Conservation (phyloP, 1,284 basidiomycete genomes). For the Pterulicium gracile region DNA sequence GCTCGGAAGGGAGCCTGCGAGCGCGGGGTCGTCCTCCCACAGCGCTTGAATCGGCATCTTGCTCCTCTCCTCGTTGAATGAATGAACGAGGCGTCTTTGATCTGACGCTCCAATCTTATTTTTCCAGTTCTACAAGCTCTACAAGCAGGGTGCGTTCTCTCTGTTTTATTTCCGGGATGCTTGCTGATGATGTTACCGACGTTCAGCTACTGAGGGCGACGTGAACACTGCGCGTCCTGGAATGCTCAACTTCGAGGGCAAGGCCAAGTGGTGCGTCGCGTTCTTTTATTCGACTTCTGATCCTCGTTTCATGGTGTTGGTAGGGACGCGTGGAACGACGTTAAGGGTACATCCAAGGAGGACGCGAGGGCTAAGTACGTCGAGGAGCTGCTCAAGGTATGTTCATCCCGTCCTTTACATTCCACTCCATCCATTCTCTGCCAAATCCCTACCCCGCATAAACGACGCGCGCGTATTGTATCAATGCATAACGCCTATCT, state of each 20-base stretch:
- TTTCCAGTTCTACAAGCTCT: constrained; percentile 81
- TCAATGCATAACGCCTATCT: too few species aligned
- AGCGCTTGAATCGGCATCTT: too few species aligned
- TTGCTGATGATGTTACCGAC: too few species aligned
- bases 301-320: constrained; percentile 2
- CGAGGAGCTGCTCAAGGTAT: constrained; percentile 56
- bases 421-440: too few species aligned
- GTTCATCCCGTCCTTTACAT: too few species aligned
- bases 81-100: constrained; percentile 9
- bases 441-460: too few species aligned
- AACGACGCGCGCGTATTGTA: too few species aligned
- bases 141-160: constrained; percentile 67
- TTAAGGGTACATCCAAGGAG: constrained; percentile 64
- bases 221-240: constrained; percentile 56
- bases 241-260: constrained; percentile 70
- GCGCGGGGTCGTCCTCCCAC: too few species aligned
- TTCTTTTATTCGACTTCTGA: constrained; percentile 1
- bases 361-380: constrained; percentile 68
- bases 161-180: constrained; percentile 2
- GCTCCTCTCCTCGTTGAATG: constrained; percentile 7
- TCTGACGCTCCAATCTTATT: constrained; percentile 8
- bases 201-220: constrained; percentile 68
- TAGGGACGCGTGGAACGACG: constrained; percentile 83
- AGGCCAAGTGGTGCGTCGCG: constrained; percentile 66
- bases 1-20: too few species aligned